Base-by-base conservation (phyloP, 2,329 filamentous ascomycete genomes). In the Amylocarpus encephaloides region DNA sequence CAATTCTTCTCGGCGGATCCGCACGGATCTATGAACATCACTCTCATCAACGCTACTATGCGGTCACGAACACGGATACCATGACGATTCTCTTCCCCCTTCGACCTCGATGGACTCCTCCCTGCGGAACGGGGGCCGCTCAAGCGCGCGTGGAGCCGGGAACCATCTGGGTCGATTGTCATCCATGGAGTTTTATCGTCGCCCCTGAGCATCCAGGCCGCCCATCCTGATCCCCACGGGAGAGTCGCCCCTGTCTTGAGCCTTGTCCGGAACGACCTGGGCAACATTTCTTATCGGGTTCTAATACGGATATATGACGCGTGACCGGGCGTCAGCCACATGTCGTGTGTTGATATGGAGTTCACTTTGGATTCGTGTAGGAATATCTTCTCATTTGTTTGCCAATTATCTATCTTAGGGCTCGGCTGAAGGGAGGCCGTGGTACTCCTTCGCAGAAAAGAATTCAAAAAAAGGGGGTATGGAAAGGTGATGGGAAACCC, bases 361-460 rank as follows among this genome's bases (percentile, higher is more conserved):
- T 45, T 45, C 18, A 18, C 22, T 26, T 41, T 46, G 26, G 34
- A 29, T 40, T 19, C 39, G 9, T 52, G 47, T 52, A 49, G 47
- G 30, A 49, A 43, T 52, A 52, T 30, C 45, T 4, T 49, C 43
- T 52, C 43, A 11, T 52, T 49, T 52, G 43, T 47, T 16, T 16
- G 26, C 32, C 39, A 26, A 39, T 29, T 47, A 45, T 49, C 39
- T 46, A 35, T 42, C 16, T 48, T 45, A 51, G 40, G 44, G 36
- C 35, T 33, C 26, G 26, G 12, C 42, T 22, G 16, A 22, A 6
- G 33, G 35, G 29, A 32, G 40, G 40, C 26, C n/a, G 22, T 19
- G 32, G 13, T 44, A 18, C 43, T 45, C 42, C 42, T 46, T 32
- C 13, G 12, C 19, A 33, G 34, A 41, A 46, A 34, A 41, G 16